Base-by-base conservation (phyloP, 129 eudicot genomes). In the Pseudognaphalium luteoalbum region DNA sequence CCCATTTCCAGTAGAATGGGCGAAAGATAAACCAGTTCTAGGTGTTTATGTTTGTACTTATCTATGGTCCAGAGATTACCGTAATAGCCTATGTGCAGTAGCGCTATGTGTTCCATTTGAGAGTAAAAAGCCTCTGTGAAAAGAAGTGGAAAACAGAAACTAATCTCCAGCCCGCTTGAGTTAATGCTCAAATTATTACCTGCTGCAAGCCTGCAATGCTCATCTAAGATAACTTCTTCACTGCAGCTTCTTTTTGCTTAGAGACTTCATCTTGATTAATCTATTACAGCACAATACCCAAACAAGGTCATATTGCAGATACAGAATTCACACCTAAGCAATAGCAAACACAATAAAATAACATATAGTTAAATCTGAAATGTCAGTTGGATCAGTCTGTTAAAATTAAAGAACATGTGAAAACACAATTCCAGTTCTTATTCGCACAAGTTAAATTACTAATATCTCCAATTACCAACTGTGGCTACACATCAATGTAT, bases 141-240 rank as follows among this genome's bases (percentile, higher is more conserved):
- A 70, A 58, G 0, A 47, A 70, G 34, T 22, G 16, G 15, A 50
- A 47, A 59, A 62, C 25, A 17, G 9, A 15, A 81, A 71, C 87
- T 71, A 72, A 87, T 88, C 86, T 87, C 91, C 70, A 84, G 78
- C 34, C 63, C 88, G 56, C 72, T 44, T 56, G 75, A 76, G 20
- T 47, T 88, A 33, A 44, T 1, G 39, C 76, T 61, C 71, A 85
- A 58, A 44, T 14, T 73, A 70, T 59, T 74, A 21, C 74, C 39
- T 61, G 72, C 79, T 9, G 77, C 82, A 32, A 74, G 81, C 75
- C 64, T 44, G 16, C 52, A 44, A 12, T 10, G 12, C 16, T 44
- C 52, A 44, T 44, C 52, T 44, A 44, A 4, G 17, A 44, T 44
- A 44, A 44, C 52, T 44, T 44, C 16, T 44, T 44, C 52, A 44